phyloP scores from a whole-genome alignment of 2,329 filamentous ascomycete genomes.

The Keithomyces neogunnii region DNA sequence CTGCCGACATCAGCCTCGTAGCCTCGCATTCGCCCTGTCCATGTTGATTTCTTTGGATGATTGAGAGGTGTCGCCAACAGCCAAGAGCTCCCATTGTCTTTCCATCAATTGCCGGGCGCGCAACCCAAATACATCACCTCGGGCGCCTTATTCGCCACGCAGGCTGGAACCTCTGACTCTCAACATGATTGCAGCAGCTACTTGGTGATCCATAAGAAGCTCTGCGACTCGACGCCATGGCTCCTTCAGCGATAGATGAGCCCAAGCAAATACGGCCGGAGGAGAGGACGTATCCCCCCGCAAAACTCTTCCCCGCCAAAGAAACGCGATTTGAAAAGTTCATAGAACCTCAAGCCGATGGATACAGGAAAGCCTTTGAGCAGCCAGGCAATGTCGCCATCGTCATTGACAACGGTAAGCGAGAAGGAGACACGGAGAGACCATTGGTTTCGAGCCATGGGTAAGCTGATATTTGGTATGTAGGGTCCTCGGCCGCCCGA shows the following conservation, averaged over 20 bases:
- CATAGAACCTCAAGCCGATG: slow-evolving; percentile 50
- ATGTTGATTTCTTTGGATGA: neutral
- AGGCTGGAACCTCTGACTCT: neutral
- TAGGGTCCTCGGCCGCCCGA: slow-evolving; percentile 80
- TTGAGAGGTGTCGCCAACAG: neutral
- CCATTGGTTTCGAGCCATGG: neutral
- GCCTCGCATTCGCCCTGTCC: slow-evolving; percentile 19
- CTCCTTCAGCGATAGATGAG: slow-evolving; percentile 44
- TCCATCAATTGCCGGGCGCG: neutral
- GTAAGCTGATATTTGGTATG: slow-evolving; percentile 10
- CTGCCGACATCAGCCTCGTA: slow-evolving; percentile 24
- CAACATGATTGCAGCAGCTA: slow-evolving; percentile 3
- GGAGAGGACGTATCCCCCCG: slow-evolving; percentile 39
- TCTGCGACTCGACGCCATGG: slow-evolving; percentile 29
- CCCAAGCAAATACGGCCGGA: slow-evolving; percentile 25
- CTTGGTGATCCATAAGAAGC: slow-evolving; percentile 2
- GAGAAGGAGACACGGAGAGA: neutral
- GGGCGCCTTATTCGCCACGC: slow-evolving; percentile 5
- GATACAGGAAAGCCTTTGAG: slow-evolving; percentile 59
- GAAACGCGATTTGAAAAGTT: slow-evolving; percentile 53
- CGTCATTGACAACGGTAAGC: slow-evolving; percentile 91
- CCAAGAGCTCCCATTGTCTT: neutral
- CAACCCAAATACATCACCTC: neutral
- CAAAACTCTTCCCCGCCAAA: slow-evolving; percentile 51
- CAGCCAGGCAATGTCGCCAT: slow-evolving; percentile 61